Conservation (phyloP, 2,329 filamentous ascomycete species). For the Ceratocystis cacaofunesta region DNA sequence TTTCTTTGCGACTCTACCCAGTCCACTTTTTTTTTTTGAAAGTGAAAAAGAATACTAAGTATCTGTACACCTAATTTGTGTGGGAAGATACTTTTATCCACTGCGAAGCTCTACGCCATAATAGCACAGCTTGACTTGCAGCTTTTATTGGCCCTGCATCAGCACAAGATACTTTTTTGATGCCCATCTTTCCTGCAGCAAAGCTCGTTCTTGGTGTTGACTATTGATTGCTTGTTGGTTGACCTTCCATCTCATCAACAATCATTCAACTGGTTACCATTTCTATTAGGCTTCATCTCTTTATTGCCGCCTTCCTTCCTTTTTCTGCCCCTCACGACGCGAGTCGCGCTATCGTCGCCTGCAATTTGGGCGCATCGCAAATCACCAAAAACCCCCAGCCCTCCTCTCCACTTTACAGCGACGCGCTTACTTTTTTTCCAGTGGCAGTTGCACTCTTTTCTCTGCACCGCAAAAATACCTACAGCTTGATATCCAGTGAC, state of each 20-base stretch:
- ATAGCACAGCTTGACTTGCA: no score
- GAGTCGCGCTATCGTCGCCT: not conserved
- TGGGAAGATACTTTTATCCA: slow-evolving; percentile 14
- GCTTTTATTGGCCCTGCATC: no score
- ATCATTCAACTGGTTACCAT: not conserved
- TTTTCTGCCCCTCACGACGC: not conserved
- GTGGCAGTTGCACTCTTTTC: not conserved
- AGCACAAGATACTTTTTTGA: not conserved
- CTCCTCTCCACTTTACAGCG: not conserved
- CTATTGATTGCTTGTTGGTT: not conserved
- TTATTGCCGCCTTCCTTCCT: not conserved
- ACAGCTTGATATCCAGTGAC: not conserved
- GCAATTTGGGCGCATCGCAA: slow-evolving; percentile 1
- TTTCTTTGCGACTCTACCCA: slow-evolving; percentile 10
- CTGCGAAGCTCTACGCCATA: not conserved
- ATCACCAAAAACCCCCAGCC: not conserved
- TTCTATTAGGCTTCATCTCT: not conserved
- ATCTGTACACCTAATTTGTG: slow-evolving; percentile 11
- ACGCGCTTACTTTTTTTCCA: not conserved
- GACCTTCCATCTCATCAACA: not conserved
- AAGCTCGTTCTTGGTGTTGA: not conserved
- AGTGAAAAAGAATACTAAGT: not conserved
- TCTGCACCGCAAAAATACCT: not conserved
- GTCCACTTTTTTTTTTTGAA: not conserved
- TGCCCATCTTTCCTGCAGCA: not conserved